These are phyloP conservation scores for Ogataea populi-albae DNA, from an alignment of 805 yeast genomes.

Conservation along the genomic window DNA sequence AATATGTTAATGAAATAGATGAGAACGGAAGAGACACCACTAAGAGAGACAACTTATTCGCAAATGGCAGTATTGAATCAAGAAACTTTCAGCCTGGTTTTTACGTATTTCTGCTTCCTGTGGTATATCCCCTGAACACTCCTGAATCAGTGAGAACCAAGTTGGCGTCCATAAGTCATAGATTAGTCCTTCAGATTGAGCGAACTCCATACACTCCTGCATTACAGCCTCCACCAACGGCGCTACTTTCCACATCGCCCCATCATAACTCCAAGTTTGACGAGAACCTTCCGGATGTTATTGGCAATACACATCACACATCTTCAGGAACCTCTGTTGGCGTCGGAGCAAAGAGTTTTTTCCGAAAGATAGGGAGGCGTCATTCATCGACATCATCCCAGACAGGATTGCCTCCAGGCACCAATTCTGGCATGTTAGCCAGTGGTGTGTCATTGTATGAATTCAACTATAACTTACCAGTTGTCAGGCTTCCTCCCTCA, in stretches of 20 bases:
- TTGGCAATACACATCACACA: constrained; percentile 1
- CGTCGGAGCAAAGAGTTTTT: constrained; percentile 17
- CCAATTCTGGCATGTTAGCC: constrained; percentile 21
- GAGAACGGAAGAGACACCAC: constrained; percentile 15
- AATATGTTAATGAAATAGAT: constrained; percentile 24
- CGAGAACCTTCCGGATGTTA: constrained; percentile 11
- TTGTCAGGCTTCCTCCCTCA: constrained; percentile 54
- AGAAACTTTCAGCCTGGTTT: constrained; percentile 55
- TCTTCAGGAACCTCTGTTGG: not conserved
- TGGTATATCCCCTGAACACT: constrained; percentile 55
- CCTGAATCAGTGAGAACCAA: constrained; percentile 60
- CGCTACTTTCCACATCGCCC: constrained; percentile 36
- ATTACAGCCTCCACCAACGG: constrained; percentile 30
- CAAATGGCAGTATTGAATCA: constrained; percentile 7
- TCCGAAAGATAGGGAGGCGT: constrained; percentile 25
- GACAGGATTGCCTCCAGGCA: constrained; percentile 4
- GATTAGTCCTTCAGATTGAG: constrained; percentile 38
- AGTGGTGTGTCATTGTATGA: constrained; percentile 27
- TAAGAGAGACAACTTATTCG: constrained; percentile 20
- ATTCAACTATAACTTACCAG: constrained; percentile 40
- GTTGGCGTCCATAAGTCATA: constrained; percentile 47
- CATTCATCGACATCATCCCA: constrained; percentile 13
- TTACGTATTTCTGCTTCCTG: constrained; percentile 65
- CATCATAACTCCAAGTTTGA: constrained; percentile 24
- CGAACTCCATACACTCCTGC: constrained; percentile 29